phyloP scores from a whole-genome alignment of 176 grass and related monocot genomes.

The Carex kokanica region DNA sequence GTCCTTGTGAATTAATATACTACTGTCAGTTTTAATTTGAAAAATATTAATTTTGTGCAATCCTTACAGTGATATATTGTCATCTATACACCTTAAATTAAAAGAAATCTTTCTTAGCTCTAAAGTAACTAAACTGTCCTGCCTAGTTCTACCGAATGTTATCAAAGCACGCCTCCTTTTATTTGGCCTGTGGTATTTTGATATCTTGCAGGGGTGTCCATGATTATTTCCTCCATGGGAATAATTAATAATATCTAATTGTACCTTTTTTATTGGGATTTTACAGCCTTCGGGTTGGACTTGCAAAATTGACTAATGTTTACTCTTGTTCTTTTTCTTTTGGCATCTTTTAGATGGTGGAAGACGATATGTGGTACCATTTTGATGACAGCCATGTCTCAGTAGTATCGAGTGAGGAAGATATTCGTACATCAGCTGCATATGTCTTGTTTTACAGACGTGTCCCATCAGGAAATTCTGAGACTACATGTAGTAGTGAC shows the following conservation, averaged over 20 bases:
- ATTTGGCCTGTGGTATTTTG: background rate
- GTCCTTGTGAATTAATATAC: background rate
- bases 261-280: background rate
- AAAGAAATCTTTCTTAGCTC: background rate
- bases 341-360: constrained; percentile 49
- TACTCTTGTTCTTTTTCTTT: background rate
- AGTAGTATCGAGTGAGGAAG: constrained; percentile 53
- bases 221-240: background rate
- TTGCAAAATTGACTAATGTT: background rate
- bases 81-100: background rate
- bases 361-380: constrained; percentile 90
- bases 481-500: constrained; percentile 33
- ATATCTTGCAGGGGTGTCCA: background rate
- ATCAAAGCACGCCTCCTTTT: background rate
- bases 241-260: background rate
- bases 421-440: constrained; percentile 70
- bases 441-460: constrained; percentile 86
- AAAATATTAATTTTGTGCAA: background rate
- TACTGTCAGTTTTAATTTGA: background rate
- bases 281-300: background rate
- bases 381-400: constrained; percentile 98
- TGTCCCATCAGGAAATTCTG: constrained; percentile 27
- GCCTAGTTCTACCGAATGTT: background rate
- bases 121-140: background rate
- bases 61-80: too few relatives aligned